phyloP scores from a whole-genome alignment of 1,139 yeast genomes.

The Debaryomyces udenii region DNA sequence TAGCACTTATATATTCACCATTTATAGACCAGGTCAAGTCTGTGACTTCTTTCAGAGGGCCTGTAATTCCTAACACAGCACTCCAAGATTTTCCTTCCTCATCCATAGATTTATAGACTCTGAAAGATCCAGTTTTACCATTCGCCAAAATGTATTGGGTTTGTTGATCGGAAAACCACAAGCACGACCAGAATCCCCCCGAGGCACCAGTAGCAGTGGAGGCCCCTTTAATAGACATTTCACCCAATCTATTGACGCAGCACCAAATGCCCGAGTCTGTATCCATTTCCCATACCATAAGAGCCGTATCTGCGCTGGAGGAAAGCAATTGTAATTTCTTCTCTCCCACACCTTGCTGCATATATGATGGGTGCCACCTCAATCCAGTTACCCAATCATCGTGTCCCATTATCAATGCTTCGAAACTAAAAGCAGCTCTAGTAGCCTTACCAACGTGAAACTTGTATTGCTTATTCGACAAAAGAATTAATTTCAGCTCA shows the following conservation, averaged over 20 bases:
- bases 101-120: slow-evolving; percentile 62
- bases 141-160: slow-evolving; percentile 66
- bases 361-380: slow-evolving; percentile 66
- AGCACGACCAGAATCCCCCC: slow-evolving; percentile 94
- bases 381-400: slow-evolving; percentile 96
- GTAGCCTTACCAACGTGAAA: slow-evolving; percentile 41
- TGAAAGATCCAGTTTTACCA: slow-evolving; percentile 92
- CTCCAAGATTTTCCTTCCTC: slow-evolving; percentile 48
- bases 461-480: slow-evolving; percentile 66
- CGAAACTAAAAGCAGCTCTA: slow-evolving; percentile 69
- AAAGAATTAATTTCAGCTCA: slow-evolving; percentile 51
- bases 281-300: slow-evolving; percentile 97
- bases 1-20: slow-evolving; percentile 71
- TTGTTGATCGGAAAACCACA: slow-evolving; percentile 63
- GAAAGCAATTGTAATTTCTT: slow-evolving; percentile 65
- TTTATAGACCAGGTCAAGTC: slow-evolving; percentile 77
- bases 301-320: slow-evolving; percentile 90
- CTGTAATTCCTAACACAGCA: slow-evolving; percentile 68
- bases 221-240: slow-evolving; percentile 92
- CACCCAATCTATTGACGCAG: slow-evolving; percentile 81
- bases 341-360: slow-evolving; percentile 15
- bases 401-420: slow-evolving; percentile 95
- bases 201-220: slow-evolving; percentile 98
- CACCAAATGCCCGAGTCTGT: slow-evolving; percentile 87
- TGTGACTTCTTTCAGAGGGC: slow-evolving; percentile 73